Conservation (phyloP, 2,329 filamentous ascomycete species). For the Sporothrix brunneoviolacea region DNA sequence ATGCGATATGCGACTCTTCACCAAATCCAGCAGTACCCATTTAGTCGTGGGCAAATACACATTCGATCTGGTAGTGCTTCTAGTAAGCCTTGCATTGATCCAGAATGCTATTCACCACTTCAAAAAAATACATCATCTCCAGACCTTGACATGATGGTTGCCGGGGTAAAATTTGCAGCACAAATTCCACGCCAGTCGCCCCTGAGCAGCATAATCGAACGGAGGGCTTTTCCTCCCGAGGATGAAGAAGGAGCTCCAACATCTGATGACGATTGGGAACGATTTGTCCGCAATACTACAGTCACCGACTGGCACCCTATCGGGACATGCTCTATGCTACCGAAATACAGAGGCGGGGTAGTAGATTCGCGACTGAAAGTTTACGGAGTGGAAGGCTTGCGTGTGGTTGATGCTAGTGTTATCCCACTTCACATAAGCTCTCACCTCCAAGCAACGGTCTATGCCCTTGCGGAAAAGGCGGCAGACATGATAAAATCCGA, state of each 20-base stretch:
- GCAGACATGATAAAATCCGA: conserved; percentile 3
- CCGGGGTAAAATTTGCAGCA: not conserved
- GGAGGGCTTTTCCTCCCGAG: too few species aligned
- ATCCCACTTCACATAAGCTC: conserved; percentile 41
- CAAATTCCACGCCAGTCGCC: not conserved
- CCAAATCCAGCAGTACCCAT: not conserved
- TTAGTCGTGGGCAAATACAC: not conserved
- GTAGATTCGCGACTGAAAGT: conserved; percentile 38
- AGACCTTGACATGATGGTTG: not conserved
- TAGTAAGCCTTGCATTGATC: not conserved
- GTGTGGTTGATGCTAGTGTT: conserved; percentile 41
- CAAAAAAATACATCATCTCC: too few species aligned
- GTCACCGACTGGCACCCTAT: conserved; percentile 28
- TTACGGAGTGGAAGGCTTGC: conserved; percentile 36
- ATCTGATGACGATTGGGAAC: not conserved
- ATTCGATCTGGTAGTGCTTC: not conserved
- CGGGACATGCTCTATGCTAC: conserved; percentile 42
- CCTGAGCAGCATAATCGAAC: not conserved
- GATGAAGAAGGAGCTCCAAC: not conserved
- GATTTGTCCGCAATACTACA: not conserved
- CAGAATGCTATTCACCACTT: too few species aligned
- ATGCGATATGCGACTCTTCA: not conserved
- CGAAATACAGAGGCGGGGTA: conserved; percentile 37
- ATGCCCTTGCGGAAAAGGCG: conserved; percentile 27
- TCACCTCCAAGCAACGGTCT: conserved; percentile 44